Base-by-base conservation (phyloP, 1,284 basidiomycete genomes). In the Malassezia japonica region DNA sequence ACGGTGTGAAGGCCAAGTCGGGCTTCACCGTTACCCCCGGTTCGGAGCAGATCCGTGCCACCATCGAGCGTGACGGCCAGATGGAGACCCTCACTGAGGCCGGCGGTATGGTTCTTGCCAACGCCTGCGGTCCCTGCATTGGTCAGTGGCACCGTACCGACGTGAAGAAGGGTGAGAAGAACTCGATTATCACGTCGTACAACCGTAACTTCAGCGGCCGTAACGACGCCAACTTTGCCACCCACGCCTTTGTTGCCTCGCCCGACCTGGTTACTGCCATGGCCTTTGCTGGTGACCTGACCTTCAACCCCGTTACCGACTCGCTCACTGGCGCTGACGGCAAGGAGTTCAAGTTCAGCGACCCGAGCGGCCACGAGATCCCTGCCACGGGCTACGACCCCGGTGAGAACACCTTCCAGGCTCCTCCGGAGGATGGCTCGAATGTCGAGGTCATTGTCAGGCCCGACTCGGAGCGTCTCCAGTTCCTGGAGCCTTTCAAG, bases 191-290 rank as follows among this genome's bases (percentile, higher is more conserved):
- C 77, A 94, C 92, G 47, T 96, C 91, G 23, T 98, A 98, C 83
- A 98, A 98, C 84, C 90, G 94, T 77, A 98, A 98, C 85, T 98
- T 98, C 79, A 96, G 92, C 65, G 92, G 90, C 58, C 89, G 92
- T 76, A 98, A 98, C 78, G 94, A 98, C 74, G 92, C 92, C 68
- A 98, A 98, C 82, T 90, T 91, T 31, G 90, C 89, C 59, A 99
- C 94, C 43, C 92, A 96, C 77, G 90, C 91, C 49, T 99, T 98
- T 73, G 91, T 99, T 72, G 87, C 94, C 48, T 96, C 91, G 50
- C 92, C 94, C 49, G 94, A 96, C 75, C 78, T 99, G 70, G 92
- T 96, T 74, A 98, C 94, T 64, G 92, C 94, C 61, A 84, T 98
- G 81, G 83, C 86, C 55, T 96, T 96, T 75, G 88, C 87, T 59